Evolutionary conservation across 495 filamentous ascomycete genomes (phyloP).

Genomic region (Daldinia caldariorum): DNA sequence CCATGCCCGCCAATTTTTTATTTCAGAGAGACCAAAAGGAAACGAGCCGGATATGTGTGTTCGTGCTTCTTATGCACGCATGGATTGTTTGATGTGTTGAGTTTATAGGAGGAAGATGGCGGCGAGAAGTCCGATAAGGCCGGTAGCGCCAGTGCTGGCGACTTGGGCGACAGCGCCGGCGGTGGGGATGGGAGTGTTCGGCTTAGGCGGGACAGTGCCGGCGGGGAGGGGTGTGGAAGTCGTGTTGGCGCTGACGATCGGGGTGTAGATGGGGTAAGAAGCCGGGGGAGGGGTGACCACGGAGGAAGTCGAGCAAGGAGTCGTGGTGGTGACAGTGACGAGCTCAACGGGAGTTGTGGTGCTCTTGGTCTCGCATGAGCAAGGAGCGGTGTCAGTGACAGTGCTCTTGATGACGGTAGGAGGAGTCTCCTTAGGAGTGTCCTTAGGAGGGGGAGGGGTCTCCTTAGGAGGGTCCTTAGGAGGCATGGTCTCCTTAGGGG

Average conservation of each 20-base stretch:
- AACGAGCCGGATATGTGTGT: conserved; percentile 5
- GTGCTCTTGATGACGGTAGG: not conserved
- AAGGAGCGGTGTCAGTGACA: not conserved
- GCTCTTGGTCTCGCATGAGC: not conserved
- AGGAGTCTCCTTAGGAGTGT: not conserved
- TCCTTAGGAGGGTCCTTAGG: not conserved
- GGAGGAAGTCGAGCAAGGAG: conserved; percentile 4
- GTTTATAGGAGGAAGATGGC: conserved; percentile 24
- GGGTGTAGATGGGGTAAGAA: not conserved
- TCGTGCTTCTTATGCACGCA: not conserved
- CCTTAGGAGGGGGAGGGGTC: not conserved
- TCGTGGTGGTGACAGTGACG: not conserved
- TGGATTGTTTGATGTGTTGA: not conserved
- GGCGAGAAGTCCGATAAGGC: conserved; percentile 23
- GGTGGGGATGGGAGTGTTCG: conserved; percentile 41
- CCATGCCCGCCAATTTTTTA: not conserved
- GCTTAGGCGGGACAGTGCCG: conserved; percentile 32
- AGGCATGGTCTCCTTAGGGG: not conserved
- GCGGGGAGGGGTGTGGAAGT: conserved; percentile 27
- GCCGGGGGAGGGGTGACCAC: not conserved
- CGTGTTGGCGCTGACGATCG: conserved; percentile 30
- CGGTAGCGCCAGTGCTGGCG: conserved; percentile 19
- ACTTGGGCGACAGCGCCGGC: conserved; percentile 47
- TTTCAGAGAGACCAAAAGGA: conserved; percentile 2
- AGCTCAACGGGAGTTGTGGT: conserved; percentile 11